phyloP scores from a whole-genome alignment of 2,329 filamentous ascomycete genomes.

The Colletotrichum filicis region DNA sequence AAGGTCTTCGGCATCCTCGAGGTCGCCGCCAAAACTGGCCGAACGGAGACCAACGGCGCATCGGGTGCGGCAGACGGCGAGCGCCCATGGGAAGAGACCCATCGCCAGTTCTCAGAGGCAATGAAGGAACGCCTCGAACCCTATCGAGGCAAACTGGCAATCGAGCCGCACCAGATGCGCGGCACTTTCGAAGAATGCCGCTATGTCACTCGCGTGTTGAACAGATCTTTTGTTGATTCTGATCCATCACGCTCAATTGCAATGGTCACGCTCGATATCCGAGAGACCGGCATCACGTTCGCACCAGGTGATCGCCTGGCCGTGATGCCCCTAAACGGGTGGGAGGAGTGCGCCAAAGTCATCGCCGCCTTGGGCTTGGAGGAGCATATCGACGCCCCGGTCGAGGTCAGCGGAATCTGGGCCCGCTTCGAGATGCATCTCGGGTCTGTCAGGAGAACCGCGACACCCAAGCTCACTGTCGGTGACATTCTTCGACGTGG shows the following conservation, averaged over 20 bases:
- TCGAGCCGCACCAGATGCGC: slow-evolving; percentile 64
- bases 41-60: slow-evolving; percentile 62
- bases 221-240: slow-evolving; percentile 56
- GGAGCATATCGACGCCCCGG: slow-evolving; percentile 52
- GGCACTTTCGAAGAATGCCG: slow-evolving; percentile 66
- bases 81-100: slow-evolving; percentile 62
- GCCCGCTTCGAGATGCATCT: slow-evolving; percentile 59
- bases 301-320: slow-evolving; percentile 63
- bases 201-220: slow-evolving; percentile 56
- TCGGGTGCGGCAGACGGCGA: slow-evolving; percentile 55
- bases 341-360: slow-evolving; percentile 65
- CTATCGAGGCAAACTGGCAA: slow-evolving; percentile 55
- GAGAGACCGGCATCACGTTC: slow-evolving; percentile 64
- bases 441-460: slow-evolving; percentile 47
- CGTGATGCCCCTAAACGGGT: slow-evolving; percentile 64
- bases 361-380: slow-evolving; percentile 62
- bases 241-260: slow-evolving; percentile 58
- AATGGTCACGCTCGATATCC: slow-evolving; percentile 61
- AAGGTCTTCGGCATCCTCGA: slow-evolving; percentile 67
- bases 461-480: slow-evolving; percentile 49
- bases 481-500: slow-evolving; percentile 62
- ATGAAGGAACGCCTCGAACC: slow-evolving; percentile 65
- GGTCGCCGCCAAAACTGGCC: slow-evolving; percentile 63
- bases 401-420: slow-evolving; percentile 54
- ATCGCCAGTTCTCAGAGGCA: slow-evolving; percentile 60